Conservation (phyloP, 2,329 filamentous ascomycete genomes). For the Diaporthe sp. region DNA sequence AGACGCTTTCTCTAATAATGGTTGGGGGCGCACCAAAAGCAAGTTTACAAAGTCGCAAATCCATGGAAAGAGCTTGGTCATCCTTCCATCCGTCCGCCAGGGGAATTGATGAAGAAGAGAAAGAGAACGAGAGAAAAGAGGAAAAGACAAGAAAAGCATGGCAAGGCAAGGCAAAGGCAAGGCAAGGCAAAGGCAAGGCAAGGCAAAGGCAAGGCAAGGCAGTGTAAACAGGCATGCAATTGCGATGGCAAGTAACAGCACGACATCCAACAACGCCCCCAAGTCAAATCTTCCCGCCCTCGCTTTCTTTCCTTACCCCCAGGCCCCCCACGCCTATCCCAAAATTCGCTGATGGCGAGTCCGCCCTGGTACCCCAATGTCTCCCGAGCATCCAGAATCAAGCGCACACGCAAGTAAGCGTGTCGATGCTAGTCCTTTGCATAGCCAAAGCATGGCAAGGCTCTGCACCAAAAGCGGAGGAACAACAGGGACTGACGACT, state of each 20-base stretch:
- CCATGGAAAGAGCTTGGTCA: neutral
- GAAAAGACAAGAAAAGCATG: neutral
- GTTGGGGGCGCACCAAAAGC: neutral
- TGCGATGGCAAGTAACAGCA: conserved; percentile 9
- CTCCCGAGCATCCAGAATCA: neutral
- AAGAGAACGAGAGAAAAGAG: neutral
- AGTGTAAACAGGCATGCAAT: conserved; percentile 17
- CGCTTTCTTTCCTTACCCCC: neutral
- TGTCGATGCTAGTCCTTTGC: neutral
- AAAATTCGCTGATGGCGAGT: neutral
- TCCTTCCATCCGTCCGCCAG: conserved; percentile 5
- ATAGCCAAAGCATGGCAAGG: neutral
- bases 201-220: too few relatives aligned
- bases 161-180: neutral
- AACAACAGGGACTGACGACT: neutral
- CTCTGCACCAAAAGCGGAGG: neutral
- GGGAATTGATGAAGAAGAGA: neutral
- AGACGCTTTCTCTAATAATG: conserved; percentile 17
- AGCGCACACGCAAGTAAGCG: neutral
- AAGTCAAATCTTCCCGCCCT: conserved; percentile 12
- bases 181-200: neutral
- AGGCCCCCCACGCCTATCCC: neutral
- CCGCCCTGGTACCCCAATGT: neutral
- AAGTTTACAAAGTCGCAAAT: neutral
- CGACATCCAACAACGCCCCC: conserved; percentile 11